Conservation (phyloP, 192 early-diverging fungal species). For the Linnemannia exigua region DNA sequence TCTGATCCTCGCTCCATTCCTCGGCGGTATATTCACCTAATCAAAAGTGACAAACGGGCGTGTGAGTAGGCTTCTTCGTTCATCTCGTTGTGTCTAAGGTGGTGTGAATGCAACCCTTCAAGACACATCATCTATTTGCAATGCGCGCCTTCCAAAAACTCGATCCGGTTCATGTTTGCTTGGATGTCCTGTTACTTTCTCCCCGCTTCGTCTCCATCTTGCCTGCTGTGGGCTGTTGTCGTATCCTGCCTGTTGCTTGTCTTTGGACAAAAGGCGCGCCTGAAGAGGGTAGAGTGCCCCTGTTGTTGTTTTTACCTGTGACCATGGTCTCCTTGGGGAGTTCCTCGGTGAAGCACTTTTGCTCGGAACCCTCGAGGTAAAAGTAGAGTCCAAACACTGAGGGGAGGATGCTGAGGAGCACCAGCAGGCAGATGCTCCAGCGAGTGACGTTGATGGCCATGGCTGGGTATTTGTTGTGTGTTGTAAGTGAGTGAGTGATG, state of each 20-base stretch:
- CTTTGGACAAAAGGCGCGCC: not conserved
- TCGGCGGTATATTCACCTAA: slow-evolving; percentile 83
- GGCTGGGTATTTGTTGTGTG: not conserved
- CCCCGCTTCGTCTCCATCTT: not conserved
- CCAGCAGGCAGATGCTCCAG: slow-evolving; percentile 48
- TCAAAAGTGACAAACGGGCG: not conserved
- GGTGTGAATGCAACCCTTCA: not conserved
- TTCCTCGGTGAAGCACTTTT: slow-evolving; percentile 96
- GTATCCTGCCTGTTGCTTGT: not conserved
- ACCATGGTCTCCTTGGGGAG: slow-evolving; percentile 91
- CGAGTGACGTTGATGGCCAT: slow-evolving; percentile 52
- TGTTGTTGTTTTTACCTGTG: slow-evolving; percentile 66
- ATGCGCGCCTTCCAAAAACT: not conserved
- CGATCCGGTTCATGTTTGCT: not conserved
- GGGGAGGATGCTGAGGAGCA: slow-evolving; percentile 55
- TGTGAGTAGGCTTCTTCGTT: not conserved
- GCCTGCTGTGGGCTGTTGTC: not conserved
- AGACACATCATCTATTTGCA: not conserved
- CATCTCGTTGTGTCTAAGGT: not conserved
- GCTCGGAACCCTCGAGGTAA: slow-evolving; percentile 89
- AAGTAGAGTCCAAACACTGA: slow-evolving; percentile 81
- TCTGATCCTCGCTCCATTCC: slow-evolving; percentile 77
- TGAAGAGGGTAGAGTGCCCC: not conserved
- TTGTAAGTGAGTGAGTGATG: not conserved
- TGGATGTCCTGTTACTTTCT: not conserved